These are phyloP conservation scores for Cladophialophora bantiana DNA, from an alignment of 2,329 filamentous ascomycete genomes.

Conservation along the genomic window DNA sequence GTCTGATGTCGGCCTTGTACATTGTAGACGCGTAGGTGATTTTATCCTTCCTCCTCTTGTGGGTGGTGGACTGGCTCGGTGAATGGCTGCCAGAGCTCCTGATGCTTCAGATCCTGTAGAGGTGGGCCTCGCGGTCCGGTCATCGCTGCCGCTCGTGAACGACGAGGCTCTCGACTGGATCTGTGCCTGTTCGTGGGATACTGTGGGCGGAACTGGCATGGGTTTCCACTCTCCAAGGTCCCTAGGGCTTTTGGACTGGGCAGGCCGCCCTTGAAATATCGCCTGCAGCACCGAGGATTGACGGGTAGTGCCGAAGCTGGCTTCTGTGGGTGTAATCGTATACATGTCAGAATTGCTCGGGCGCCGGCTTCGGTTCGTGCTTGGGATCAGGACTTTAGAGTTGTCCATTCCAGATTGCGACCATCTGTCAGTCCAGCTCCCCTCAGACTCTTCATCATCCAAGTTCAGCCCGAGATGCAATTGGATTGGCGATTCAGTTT, in stretches of 20 bases:
- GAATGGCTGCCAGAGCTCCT: slow-evolving; percentile 49
- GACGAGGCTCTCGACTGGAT: slow-evolving; percentile 44
- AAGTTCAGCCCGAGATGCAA: slow-evolving; percentile 33
- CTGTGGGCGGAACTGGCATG: slow-evolving; percentile 38
- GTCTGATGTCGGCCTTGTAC: slow-evolving; percentile 28
- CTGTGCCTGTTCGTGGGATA: slow-evolving; percentile 38
- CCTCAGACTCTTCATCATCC: slow-evolving; percentile 30
- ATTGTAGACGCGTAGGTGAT: slow-evolving; percentile 25
- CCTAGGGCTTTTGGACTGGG: slow-evolving; percentile 27
- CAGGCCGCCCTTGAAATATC: slow-evolving; percentile 36
- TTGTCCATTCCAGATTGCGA: slow-evolving; percentile 26
- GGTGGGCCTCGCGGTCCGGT: slow-evolving; percentile 34
- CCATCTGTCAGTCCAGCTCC: slow-evolving; percentile 31
- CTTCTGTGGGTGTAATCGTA: slow-evolving; percentile 38
- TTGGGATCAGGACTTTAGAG: slow-evolving; percentile 20
- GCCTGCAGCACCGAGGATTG: slow-evolving; percentile 33
- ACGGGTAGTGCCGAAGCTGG: slow-evolving; percentile 1
- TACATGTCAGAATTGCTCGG: slow-evolving; percentile 34
- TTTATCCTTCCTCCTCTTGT: slow-evolving; percentile 40
- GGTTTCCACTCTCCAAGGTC: slow-evolving; percentile 42
- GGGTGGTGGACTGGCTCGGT: slow-evolving; percentile 47
- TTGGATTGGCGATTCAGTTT: slow-evolving; percentile 34
- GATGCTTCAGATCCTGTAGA: slow-evolving; percentile 48
- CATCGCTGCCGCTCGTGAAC: slow-evolving; percentile 27
- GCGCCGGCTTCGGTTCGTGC: slow-evolving; percentile 12